phyloP scores from a whole-genome alignment of 495 filamentous ascomycete genomes.

The Massariosphaeria phaeospora region DNA sequence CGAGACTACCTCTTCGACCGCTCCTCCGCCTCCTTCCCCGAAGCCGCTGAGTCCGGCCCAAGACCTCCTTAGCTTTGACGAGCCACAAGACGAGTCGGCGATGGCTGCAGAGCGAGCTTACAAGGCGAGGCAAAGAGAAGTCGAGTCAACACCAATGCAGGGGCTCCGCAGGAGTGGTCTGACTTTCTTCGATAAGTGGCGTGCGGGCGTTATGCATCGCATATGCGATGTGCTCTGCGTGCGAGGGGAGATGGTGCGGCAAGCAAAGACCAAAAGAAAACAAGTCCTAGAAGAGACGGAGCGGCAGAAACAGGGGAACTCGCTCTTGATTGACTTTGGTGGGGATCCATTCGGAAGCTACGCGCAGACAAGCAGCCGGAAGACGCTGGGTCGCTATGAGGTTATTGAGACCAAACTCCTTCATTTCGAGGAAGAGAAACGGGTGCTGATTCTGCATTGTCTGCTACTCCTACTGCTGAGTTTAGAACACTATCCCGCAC shows the following conservation, averaged over 20 bases:
- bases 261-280: conserved; percentile 27
- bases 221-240: conserved; percentile 31
- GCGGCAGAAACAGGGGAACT: conserved; percentile 17
- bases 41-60: neutral
- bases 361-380: neutral
- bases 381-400: conserved; percentile 38
- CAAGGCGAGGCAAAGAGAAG: conserved; percentile 16
- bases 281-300: conserved; percentile 11
- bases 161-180: conserved; percentile 28
- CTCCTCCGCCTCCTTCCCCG: conserved; percentile 15
- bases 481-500: conserved; percentile 72
- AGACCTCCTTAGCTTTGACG: conserved; percentile 32
- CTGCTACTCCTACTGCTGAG: conserved; percentile 71
- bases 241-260: conserved; percentile 26
- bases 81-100: conserved; percentile 30
- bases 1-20: conserved; percentile 16
- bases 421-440: conserved; percentile 42
- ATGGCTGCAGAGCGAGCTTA: conserved; percentile 31
- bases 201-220: conserved; percentile 29
- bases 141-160: conserved; percentile 30
- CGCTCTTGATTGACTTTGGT: conserved; percentile 26
- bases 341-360: conserved; percentile 20
- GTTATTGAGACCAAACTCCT: conserved; percentile 46
- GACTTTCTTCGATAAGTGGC: conserved; percentile 34
- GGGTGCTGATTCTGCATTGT: conserved; percentile 50